A percentile compares a stretch with the other conserved stretches of the same genome.
These are phyloP conservation scores for Thermoascus crustaceus DNA, from an alignment of 2,329 filamentous ascomycete species.

Conservation along the genomic window DNA sequence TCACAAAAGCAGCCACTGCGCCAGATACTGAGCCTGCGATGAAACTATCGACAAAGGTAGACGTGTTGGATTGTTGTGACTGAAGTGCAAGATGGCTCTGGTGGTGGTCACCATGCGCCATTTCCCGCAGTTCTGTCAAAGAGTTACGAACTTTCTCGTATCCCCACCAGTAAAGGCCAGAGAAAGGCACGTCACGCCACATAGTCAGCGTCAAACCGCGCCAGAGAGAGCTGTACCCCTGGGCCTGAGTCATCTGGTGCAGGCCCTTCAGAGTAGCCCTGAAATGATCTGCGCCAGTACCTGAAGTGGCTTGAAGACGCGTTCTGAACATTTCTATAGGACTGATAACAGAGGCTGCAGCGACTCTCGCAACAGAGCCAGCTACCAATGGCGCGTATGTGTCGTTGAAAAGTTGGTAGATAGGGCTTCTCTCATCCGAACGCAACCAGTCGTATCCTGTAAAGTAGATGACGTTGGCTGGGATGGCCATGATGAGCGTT, in stretches of 20 bases:
- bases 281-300: constrained; percentile 57
- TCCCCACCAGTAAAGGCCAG: constrained; percentile 95
- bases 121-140: constrained; percentile 58
- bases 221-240: constrained; percentile 81
- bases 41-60: constrained; percentile 84
- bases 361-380: constrained; percentile 66
- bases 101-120: constrained; percentile 26
- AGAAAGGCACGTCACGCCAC: constrained; percentile 96
- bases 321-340: constrained; percentile 94
- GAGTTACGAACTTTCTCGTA: constrained; percentile 75
- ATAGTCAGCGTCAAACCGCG: constrained; percentile 81
- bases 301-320: constrained; percentile 71
- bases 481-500: constrained; percentile 86
- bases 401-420: constrained; percentile 56
- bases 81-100: constrained; percentile 21
- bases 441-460: constrained; percentile 95
- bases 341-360: constrained; percentile 75
- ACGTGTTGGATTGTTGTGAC: constrained; percentile 62
- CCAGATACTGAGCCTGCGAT: constrained; percentile 76
- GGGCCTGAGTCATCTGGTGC: constrained; percentile 64
- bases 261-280: constrained; percentile 69
- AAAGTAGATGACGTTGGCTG: constrained; percentile 96
- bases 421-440: constrained; percentile 62
- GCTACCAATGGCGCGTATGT: constrained; percentile 71
- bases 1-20: constrained; percentile 75